These are phyloP conservation scores for Fusarium floridanum DNA, from an alignment of 2,329 filamentous ascomycete species.

Conservation along the genomic window DNA sequence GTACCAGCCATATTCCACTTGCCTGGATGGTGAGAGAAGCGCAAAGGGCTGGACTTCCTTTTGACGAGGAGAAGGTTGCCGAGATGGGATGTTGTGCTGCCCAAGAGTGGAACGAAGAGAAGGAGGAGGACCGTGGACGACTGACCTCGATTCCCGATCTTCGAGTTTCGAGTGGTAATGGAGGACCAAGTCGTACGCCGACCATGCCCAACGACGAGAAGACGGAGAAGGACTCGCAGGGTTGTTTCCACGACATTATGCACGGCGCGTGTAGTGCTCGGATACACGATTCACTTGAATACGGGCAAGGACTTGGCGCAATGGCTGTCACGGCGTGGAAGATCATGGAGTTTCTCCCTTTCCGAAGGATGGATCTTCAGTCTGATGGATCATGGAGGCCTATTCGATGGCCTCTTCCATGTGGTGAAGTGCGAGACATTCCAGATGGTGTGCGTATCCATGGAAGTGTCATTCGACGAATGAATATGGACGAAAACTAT, in stretches of 20 bases:
- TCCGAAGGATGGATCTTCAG: slow-evolving; percentile 83
- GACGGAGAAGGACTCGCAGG: slow-evolving; percentile 36
- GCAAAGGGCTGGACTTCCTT: slow-evolving; percentile 74
- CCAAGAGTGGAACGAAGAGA: slow-evolving; percentile 10
- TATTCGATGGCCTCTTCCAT: slow-evolving; percentile 83
- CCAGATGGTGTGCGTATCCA: slow-evolving; percentile 79
- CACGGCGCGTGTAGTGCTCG: slow-evolving; percentile 65
- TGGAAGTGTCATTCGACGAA: slow-evolving; percentile 78
- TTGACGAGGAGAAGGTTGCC: slow-evolving; percentile 76
- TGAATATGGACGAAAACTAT: slow-evolving; percentile 73
- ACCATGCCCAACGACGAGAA: slow-evolving; percentile 40
- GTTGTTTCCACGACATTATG: slow-evolving; percentile 69
- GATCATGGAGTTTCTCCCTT: slow-evolving; percentile 85
- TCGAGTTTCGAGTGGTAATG: slow-evolving; percentile 41
- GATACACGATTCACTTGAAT: slow-evolving; percentile 80
- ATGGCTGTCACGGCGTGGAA: slow-evolving; percentile 77
- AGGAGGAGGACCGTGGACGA: slow-evolving; percentile 18
- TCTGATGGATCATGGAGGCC: slow-evolving; percentile 81
- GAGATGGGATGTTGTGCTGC: slow-evolving; percentile 69
- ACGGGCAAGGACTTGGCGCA: slow-evolving; percentile 68
- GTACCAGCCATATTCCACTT: slow-evolving; percentile 76
- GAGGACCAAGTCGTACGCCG: slow-evolving; percentile 36
- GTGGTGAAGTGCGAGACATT: slow-evolving; percentile 83
- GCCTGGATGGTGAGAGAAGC: slow-evolving; percentile 77
- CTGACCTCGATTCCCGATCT: slow-evolving; percentile 49